phyloP scores from a whole-genome alignment of 73 alveolate species.

The Paramecium tetraurelia region DNA sequence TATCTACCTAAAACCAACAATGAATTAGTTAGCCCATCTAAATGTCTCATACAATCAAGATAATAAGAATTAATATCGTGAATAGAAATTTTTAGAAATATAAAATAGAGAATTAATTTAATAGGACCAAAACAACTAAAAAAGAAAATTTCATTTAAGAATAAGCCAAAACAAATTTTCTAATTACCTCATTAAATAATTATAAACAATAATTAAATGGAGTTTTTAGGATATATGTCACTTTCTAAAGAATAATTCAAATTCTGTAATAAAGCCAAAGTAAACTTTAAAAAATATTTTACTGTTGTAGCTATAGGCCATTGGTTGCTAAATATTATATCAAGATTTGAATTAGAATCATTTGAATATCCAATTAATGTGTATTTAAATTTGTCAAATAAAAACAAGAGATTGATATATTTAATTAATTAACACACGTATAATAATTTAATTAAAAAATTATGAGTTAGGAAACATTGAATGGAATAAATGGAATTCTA shows the following conservation, averaged over 20 bases:
- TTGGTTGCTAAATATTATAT: too few relatives aligned
- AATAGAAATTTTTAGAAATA: not conserved
- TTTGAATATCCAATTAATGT: not conserved
- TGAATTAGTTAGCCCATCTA: too few relatives aligned
- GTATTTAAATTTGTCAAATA: not conserved
- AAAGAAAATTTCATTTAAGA: not conserved
- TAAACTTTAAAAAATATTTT: too few relatives aligned
- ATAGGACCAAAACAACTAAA: not conserved
- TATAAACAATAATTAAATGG: not conserved
- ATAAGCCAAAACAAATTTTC: too few relatives aligned
- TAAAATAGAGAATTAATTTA: not conserved
- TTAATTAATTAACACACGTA: constrained; percentile 12
- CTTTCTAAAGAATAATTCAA: not conserved
- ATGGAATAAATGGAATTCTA: constrained; percentile 53
- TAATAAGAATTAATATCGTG: too few relatives aligned
- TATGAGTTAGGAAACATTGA: constrained; percentile 43
- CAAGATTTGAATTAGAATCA: too few relatives aligned
- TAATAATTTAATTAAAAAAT: not conserved
- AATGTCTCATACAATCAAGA: too few relatives aligned
- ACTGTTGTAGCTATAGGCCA: too few relatives aligned
- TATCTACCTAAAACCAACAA: too few relatives aligned
- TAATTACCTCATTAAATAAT: not conserved
- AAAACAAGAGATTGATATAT: not conserved
- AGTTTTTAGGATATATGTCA: not conserved
- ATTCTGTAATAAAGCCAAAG: not conserved